Conservation (phyloP, 495 filamentous ascomycete genomes). For the Talaromyces stipitatus region DNA sequence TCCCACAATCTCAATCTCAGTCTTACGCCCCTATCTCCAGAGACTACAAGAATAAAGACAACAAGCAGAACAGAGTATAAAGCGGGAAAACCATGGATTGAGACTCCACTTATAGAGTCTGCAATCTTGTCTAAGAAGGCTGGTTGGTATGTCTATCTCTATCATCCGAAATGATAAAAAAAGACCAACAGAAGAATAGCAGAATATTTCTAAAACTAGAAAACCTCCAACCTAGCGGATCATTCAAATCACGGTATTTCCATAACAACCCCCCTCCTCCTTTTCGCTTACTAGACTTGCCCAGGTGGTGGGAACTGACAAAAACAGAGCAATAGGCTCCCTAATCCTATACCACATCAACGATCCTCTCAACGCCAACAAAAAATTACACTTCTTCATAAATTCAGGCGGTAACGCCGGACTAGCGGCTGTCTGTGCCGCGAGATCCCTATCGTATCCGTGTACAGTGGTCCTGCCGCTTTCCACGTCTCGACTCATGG, state of each 20-base stretch:
- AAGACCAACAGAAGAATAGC: constrained; percentile 16
- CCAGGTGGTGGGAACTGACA: background rate
- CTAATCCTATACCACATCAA: constrained; percentile 57
- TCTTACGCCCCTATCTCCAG: background rate
- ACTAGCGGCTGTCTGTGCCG: constrained; percentile 79
- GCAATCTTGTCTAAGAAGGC: constrained; percentile 59
- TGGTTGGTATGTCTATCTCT: constrained; percentile 48
- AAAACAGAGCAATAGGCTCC: constrained; percentile 63
- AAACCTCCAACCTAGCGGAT: constrained; percentile 84
- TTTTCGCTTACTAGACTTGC: background rate
- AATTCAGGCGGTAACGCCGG: constrained; percentile 88
- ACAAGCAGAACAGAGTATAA: background rate
- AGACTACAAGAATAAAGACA: background rate
- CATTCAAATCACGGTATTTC: constrained; percentile 79
- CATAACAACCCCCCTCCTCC: background rate
- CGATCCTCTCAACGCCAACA: constrained; percentile 27
- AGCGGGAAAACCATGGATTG: constrained; percentile 53
- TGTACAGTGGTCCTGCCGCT: constrained; percentile 78
- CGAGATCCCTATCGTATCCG: constrained; percentile 55
- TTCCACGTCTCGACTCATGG: constrained; percentile 61
- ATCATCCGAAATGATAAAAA: background rate
- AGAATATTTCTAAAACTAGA: constrained; percentile 90
- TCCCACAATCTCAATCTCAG: background rate
- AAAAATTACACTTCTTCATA: constrained; percentile 71
- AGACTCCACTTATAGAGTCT: constrained; percentile 67